Conservation (phyloP, 192 early-diverging fungal species). For the Coemansia erecta region DNA sequence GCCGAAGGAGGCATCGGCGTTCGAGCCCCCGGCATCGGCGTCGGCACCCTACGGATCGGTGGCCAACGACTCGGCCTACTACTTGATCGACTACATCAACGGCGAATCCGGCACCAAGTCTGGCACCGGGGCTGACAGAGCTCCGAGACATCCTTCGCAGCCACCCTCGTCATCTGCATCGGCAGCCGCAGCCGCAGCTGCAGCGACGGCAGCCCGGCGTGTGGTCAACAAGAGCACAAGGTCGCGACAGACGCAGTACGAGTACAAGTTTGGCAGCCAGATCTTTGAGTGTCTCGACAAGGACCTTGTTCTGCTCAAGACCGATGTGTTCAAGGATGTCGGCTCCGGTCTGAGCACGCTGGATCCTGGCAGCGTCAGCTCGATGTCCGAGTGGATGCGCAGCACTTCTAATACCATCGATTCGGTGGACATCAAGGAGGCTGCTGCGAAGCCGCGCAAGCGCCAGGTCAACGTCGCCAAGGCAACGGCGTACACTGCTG, state of each 20-base stretch:
- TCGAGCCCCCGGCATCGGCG: conserved; percentile 3
- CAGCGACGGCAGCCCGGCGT: conserved; percentile 25
- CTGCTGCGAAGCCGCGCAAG: background rate
- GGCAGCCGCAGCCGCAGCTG: background rate
- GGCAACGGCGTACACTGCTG: conserved; percentile 42
- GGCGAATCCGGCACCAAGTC: no score
- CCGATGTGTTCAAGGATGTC: conserved; percentile 33
- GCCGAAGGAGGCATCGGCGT: background rate
- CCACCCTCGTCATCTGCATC: background rate
- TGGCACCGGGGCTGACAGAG: no score
- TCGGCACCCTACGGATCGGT: background rate
- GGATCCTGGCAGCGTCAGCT: background rate
- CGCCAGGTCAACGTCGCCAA: conserved; percentile 30
- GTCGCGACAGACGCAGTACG: conserved; percentile 49
- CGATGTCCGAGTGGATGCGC: conserved; percentile 8
- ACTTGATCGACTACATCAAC: conserved; percentile 50
- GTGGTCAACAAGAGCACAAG: conserved; percentile 44
- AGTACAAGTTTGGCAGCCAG: conserved; percentile 52
- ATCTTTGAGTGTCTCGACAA: conserved; percentile 49
- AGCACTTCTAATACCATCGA: background rate
- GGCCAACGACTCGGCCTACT: conserved; percentile 37
- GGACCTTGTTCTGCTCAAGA: conserved; percentile 42
- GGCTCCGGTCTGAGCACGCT: background rate
- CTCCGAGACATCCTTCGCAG: background rate
- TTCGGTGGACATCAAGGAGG: background rate